Percentiles rank a stretch among this genome's conserved stretches.
phyloP scores from a whole-genome alignment of 2,329 filamentous ascomycete genomes.

The Teratosphaeria viscida region DNA sequence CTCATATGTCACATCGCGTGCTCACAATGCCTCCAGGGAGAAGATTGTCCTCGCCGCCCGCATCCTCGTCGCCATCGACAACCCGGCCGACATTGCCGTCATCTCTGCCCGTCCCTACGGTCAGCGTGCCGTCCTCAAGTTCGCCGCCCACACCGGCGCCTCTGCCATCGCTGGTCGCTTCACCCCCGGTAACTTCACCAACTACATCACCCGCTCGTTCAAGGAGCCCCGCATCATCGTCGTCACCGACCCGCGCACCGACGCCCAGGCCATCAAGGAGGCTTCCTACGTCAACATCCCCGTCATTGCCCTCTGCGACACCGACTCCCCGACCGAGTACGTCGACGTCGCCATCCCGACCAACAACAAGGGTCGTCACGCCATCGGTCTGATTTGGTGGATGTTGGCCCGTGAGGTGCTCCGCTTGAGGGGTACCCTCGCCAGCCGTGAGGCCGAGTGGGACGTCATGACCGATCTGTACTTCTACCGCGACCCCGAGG shows the following conservation, averaged over 20 bases:
- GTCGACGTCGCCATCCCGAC: slow-evolving; percentile 99
- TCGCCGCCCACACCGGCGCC: slow-evolving; percentile 95
- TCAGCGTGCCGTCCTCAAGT: slow-evolving; percentile 99
- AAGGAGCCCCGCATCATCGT: slow-evolving; percentile 99
- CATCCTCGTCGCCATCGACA: slow-evolving; percentile 98
- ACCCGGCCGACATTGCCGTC: slow-evolving; percentile 98
- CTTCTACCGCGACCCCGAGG: slow-evolving; percentile 99
- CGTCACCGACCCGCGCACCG: slow-evolving; percentile 98
- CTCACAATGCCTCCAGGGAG: slow-evolving; percentile 54
- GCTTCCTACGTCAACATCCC: slow-evolving; percentile 99
- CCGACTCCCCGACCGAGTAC: slow-evolving; percentile 98
- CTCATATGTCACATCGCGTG: background rate
- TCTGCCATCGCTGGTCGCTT: slow-evolving; percentile 98
- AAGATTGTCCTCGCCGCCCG: slow-evolving; percentile 98
- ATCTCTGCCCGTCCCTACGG: slow-evolving; percentile 99
- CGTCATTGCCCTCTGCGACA: slow-evolving; percentile 98
- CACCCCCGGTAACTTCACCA: slow-evolving; percentile 99
- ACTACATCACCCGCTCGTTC: slow-evolving; percentile 99
- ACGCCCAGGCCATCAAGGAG: slow-evolving; percentile 99
- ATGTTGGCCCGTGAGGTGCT: slow-evolving; percentile 99
- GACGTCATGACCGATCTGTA: slow-evolving; percentile 99
- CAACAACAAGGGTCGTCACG: slow-evolving; percentile 99
- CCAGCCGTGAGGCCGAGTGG: slow-evolving; percentile 93
- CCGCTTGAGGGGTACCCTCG: slow-evolving; percentile 92
- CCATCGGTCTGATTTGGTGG: slow-evolving; percentile 99